Conservation (phyloP, 768 basidiomycete species). For the Fistulinella prunicolor region DNA sequence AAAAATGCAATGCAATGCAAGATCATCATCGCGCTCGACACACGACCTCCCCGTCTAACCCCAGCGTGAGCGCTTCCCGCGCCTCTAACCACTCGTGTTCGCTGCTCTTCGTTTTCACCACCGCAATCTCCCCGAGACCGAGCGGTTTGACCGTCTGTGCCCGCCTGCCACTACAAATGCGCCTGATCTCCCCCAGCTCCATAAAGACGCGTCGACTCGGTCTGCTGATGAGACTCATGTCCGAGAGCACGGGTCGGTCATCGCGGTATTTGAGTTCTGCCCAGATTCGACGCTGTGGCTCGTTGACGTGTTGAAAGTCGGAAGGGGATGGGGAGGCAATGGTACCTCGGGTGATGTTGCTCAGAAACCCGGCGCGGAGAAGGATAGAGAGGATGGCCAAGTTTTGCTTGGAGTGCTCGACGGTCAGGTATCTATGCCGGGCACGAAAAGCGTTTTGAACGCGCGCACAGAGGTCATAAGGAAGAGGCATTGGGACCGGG, state of each 20-base stretch:
- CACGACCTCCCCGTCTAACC: constrained; percentile 80
- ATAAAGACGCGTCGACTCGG: constrained; percentile 82
- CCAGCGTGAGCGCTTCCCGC: constrained; percentile 80
- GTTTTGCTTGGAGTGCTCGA: constrained; percentile 85
- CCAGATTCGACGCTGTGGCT: constrained; percentile 83
- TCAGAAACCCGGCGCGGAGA: constrained; percentile 85
- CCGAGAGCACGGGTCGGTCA: constrained; percentile 76
- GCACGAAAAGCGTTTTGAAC: constrained; percentile 91
- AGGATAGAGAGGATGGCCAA: constrained; percentile 91
- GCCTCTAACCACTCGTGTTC: constrained; percentile 89
- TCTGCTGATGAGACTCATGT: constrained; percentile 80
- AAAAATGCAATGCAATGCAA: background rate
- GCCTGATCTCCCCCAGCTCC: constrained; percentile 64
- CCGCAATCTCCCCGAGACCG: constrained; percentile 89
- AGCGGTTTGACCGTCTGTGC: constrained; percentile 80
- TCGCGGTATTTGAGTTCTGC: constrained; percentile 92
- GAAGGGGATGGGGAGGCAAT: constrained; percentile 58
- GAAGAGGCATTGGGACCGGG: constrained; percentile 45
- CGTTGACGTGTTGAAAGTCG: constrained; percentile 55
- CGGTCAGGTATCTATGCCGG: constrained; percentile 70
- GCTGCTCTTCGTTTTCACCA: constrained; percentile 69
- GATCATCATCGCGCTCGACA: constrained; percentile 64
- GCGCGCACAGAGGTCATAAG: constrained; percentile 86
- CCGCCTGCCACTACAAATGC: constrained; percentile 78
- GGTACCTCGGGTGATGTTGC: constrained; percentile 78